Conservation (phyloP, 495 filamentous ascomycete genomes). For the Acidiella bohemica region DNA sequence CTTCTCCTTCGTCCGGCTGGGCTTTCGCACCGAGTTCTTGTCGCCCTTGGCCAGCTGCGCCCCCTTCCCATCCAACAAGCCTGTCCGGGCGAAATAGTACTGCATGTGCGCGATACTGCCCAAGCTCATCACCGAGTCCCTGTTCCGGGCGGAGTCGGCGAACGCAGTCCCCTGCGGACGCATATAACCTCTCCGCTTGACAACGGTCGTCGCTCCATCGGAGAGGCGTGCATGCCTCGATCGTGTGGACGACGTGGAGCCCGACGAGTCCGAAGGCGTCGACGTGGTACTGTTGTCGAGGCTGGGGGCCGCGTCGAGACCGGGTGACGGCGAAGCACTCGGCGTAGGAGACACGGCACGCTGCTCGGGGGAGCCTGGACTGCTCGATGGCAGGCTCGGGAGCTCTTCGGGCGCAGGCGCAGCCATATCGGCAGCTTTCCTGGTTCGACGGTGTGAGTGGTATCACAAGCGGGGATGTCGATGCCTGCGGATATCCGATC, state of each 20-base stretch:
- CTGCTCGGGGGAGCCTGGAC: constrained; percentile 4
- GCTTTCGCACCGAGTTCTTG: too few species aligned
- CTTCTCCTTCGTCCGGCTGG: constrained; percentile 9
- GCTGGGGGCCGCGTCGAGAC: constrained; percentile 48
- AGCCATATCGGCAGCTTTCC: too few species aligned
- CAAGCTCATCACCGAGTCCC: constrained; percentile 88
- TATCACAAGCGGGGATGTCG: too few species aligned
- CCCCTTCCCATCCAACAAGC: constrained; percentile 84
- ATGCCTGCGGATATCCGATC: too few species aligned
- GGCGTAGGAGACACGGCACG: constrained; percentile 45
- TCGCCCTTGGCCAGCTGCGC: constrained; percentile 64
- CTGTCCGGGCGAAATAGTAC: constrained; percentile 95
- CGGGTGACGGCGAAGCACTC: constrained; percentile 51
- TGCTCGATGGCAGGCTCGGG: constrained; percentile 6
- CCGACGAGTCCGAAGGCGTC: constrained; percentile 55
- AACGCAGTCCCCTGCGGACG: constrained; percentile 84
- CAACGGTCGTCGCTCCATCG: constrained; percentile 41
- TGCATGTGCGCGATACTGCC: constrained; percentile 95
- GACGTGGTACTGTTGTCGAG: constrained; percentile 66
- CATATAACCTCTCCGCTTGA: constrained; percentile 64
- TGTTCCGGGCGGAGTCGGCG: constrained; percentile 70
- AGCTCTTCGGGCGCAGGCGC: not conserved
- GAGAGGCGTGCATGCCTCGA: constrained; percentile 26
- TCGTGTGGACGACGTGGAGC: constrained; percentile 42
- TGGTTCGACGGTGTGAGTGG: too few species aligned